Percentiles rank a stretch among this genome's conserved stretches.
These are phyloP conservation scores for Solanum hybrid DNA, from an alignment of 305 asterid species.

Conservation along the genomic window DNA sequence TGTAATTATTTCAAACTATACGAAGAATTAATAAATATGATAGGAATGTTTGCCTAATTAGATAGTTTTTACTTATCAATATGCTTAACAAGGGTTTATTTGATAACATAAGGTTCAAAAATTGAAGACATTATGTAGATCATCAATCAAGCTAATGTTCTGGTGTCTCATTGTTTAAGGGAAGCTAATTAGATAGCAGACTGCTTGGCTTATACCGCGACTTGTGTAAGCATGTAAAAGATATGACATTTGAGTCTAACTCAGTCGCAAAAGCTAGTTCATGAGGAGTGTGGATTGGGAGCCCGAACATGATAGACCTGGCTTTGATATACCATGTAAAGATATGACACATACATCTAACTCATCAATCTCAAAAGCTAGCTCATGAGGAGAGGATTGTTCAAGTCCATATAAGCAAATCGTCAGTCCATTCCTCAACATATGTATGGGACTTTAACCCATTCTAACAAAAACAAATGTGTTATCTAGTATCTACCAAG, in stretches of 20 bases:
- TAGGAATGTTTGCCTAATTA: no score
- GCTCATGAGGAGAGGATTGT: not conserved
- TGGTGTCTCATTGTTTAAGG: not conserved
- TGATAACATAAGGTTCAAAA: not conserved
- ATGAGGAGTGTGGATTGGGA: not conserved
- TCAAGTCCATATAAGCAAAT: not conserved
- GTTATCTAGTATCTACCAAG: not conserved
- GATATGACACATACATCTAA: not conserved
- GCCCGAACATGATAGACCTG: not conserved
- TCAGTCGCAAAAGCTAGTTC: not conserved
- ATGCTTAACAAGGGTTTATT: not conserved
- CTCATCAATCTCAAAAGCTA: not conserved
- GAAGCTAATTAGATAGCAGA: not conserved
- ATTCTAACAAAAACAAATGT: not conserved
- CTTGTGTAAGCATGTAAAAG: not conserved
- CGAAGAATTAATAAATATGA: no score
- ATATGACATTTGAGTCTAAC: not conserved
- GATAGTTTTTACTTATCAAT: no score
- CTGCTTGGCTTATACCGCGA: not conserved
- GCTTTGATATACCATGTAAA: not conserved
- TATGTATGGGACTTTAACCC: not conserved
- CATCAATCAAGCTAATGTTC: not conserved
- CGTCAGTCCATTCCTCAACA: not conserved
- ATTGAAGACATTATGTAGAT: not conserved
- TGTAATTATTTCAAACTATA: no score